Percentiles rank a stretch among this genome's conserved stretches.
Evolutionary conservation across 2,329 filamentous ascomycete genomes (phyloP).

Genomic region (Metarhizium anisopliae): DNA sequence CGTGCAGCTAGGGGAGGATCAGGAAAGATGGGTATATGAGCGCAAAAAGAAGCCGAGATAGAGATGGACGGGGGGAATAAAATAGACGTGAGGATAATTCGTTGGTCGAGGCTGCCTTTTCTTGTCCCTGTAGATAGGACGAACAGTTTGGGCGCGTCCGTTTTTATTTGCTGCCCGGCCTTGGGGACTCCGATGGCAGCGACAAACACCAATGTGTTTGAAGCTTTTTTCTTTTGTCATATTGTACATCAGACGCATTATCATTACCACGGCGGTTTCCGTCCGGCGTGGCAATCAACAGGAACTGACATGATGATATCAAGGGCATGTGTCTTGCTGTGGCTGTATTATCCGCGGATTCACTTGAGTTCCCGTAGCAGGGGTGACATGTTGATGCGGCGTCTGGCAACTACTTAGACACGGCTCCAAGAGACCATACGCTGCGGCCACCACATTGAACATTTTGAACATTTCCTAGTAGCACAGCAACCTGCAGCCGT

Average conservation of each 20-base stretch:
- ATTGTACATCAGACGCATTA: constrained; percentile 11
- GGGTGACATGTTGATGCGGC: no score
- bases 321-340: no score
- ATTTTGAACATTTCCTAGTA: no score
- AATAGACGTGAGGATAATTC: background rate
- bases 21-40: background rate
- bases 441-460: no score
- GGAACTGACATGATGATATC: background rate
- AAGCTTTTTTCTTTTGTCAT: constrained; percentile 8
- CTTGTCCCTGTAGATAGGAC: no score
- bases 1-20: background rate
- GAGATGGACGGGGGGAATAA: constrained; percentile 8
- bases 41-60: background rate
- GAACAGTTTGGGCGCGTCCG: no score
- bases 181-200: background rate
- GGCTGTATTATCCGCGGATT: no score
- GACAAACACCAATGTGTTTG: background rate
- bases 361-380: no score
- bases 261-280: background rate
- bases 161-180: background rate
- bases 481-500: no score
- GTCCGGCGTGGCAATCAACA: background rate
- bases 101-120: background rate
- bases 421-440: no score
- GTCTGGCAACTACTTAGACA: no score